Evolutionary conservation across 768 basidiomycete species (phyloP).

Genomic region (Russula olivacea): DNA sequence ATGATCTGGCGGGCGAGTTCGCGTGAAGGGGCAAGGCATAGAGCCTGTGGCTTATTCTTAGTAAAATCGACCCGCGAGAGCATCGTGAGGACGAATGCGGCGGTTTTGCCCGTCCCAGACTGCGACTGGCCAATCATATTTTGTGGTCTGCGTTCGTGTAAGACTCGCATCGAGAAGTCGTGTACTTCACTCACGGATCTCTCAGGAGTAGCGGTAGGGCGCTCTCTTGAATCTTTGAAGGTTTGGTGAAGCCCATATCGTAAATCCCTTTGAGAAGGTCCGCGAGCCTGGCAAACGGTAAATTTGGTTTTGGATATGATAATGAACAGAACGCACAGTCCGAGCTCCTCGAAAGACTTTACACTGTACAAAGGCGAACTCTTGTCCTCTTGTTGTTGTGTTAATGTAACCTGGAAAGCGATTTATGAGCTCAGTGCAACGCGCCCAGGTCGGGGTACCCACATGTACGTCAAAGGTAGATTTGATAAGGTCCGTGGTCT

Average conservation of each 20-base stretch:
- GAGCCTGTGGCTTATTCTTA: constrained; percentile 82
- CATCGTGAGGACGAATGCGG: constrained; percentile 97
- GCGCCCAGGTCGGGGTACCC: constrained; percentile 29
- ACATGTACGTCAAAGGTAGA: constrained; percentile 83
- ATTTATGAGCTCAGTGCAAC: neutral
- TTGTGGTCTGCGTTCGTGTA: constrained; percentile 57
- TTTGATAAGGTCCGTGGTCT: constrained; percentile 59
- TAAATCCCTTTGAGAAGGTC: constrained; percentile 93
- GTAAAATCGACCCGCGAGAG: constrained; percentile 86
- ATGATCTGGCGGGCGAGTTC: constrained; percentile 98
- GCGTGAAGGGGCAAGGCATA: constrained; percentile 96
- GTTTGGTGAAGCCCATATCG: constrained; percentile 93
- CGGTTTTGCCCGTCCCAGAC: constrained; percentile 98
- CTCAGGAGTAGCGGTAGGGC: constrained; percentile 85
- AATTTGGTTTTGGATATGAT: constrained; percentile 38
- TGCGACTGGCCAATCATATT: constrained; percentile 99
- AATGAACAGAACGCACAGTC: constrained; percentile 75
- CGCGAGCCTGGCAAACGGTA: constrained; percentile 48
- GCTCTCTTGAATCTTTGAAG: constrained; percentile 97
- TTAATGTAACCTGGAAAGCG: constrained; percentile 74
- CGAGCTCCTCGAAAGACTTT: constrained; percentile 93
- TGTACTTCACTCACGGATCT: constrained; percentile 63
- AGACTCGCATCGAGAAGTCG: constrained; percentile 1
- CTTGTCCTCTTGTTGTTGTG: constrained; percentile 92
- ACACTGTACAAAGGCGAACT: constrained; percentile 93